Evolutionary conservation across 441 rosid genomes (phyloP).

Genomic region (Gossypium davidsonii): DNA sequence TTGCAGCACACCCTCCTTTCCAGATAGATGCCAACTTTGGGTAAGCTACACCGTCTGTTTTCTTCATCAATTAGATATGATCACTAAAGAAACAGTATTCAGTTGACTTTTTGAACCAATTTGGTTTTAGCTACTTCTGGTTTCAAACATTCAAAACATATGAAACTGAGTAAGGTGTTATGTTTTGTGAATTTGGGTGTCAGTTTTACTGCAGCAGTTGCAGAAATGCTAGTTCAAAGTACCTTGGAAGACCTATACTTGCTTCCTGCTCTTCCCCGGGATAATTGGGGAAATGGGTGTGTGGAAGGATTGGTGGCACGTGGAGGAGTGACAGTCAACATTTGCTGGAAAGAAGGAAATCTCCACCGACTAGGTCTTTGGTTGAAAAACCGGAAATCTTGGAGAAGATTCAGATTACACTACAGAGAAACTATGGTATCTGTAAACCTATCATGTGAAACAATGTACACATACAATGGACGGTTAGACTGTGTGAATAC

Average conservation of each 20-base stretch:
- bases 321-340: conserved; percentile 55
- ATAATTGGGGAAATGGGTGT: conserved; percentile 73
- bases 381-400: conserved; percentile 26
- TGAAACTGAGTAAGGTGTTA: neutral
- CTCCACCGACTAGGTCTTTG: conserved; percentile 56
- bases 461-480: conserved; percentile 44
- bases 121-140: neutral
- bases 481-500: conserved; percentile 38
- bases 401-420: conserved; percentile 37
- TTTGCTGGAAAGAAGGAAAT: conserved; percentile 71
- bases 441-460: conserved; percentile 35
- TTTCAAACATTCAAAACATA: neutral
- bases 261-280: conserved; percentile 78
- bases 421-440: conserved; percentile 43
- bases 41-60: conserved; percentile 35
- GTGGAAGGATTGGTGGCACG: conserved; percentile 74
- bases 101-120: neutral
- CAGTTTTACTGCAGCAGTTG: conserved; percentile 75
- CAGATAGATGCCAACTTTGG: conserved; percentile 93
- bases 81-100: neutral
- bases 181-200: conserved; percentile 8
- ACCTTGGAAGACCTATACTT: conserved; percentile 55
- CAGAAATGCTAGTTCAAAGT: conserved; percentile 92
- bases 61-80: neutral
- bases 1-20: conserved; percentile 95